Percentiles rank a stretch among this genome's conserved stretches.
phyloP scores from a whole-genome alignment of 805 yeast species.

The Nakazawaea ernobii region DNA sequence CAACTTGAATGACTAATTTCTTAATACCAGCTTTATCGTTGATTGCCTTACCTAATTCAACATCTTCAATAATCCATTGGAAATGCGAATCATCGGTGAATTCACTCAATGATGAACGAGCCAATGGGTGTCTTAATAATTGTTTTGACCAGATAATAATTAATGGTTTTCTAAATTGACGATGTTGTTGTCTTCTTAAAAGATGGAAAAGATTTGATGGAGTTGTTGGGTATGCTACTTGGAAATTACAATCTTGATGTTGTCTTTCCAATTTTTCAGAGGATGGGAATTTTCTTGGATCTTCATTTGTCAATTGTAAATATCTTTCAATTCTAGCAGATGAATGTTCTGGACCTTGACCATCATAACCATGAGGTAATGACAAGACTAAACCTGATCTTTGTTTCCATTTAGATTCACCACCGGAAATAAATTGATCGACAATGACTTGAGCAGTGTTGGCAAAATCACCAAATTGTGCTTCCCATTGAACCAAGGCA shows the following conservation, averaged over 20 bases:
- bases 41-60: conserved; percentile 74
- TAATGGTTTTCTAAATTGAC: conserved; percentile 96
- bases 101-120: conserved; percentile 77
- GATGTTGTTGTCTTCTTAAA: conserved; percentile 97
- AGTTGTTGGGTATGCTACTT: conserved; percentile 96
- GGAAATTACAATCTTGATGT: conserved; percentile 98
- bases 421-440: conserved; percentile 95
- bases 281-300: conserved; percentile 89
- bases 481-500: conserved; percentile 97
- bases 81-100: conserved; percentile 89
- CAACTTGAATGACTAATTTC: conserved; percentile 78
- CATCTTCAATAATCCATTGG: conserved; percentile 95
- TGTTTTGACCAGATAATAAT: conserved; percentile 86
- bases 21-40: conserved; percentile 77
- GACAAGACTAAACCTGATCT: conserved; percentile 94
- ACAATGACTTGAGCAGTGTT: conserved; percentile 97
- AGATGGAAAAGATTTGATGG: conserved; percentile 96
- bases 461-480: conserved; percentile 99
- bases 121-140: conserved; percentile 94
- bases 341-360: conserved; percentile 99
- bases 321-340: conserved; percentile 97
- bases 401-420: conserved; percentile 98
- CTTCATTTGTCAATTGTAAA: conserved; percentile 93
- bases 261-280: conserved; percentile 88
- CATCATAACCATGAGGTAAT: conserved; percentile 98